Evolutionary conservation across 192 early-diverging fungal species (phyloP), one percentile per base, ranked within the genome.

Genomic region (Diversispora eburnea): DNA sequence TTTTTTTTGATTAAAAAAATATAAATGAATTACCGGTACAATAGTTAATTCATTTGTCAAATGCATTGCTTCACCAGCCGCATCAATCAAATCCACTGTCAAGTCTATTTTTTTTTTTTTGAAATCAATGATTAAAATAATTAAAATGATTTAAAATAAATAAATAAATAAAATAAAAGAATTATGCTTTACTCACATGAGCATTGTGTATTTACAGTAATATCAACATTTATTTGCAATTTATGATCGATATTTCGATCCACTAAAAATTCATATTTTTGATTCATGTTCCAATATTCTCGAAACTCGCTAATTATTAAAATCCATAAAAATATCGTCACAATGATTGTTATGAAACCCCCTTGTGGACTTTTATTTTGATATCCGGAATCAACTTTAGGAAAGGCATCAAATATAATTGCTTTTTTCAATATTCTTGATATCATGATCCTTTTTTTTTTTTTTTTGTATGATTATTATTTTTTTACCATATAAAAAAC

Each of bases 131-230:
- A 33, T 33, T 33, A 33, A 33, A 33, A 33, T 33, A 2, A 33
- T 33, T 33, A 33, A 33, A 33, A 33, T 55, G 39, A 17, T 19
- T 47, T 15, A n/a, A 70, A 41, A 51, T 43, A 45, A 41, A 10
- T 33, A 20, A 19, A 78, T 33, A 41, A 33, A n/a, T 49, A 15
- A 19, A 19, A 78, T 33, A 41, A 33, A n/a, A 42, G 8, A 19
- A 19, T 25, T n/a, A 19, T 10, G 6, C 12, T 25, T 42, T 55
- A 49, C 20, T 57, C 4, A 60, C 43, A 54, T n/a, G 17, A 8
- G 77, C 96, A 98, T 4, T 87, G 87, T 91, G 94, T 97, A 10
- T 94, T 93, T 17, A 98, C 82, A 1, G 91, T 92, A 25, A 97
- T 71, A 75, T 93, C 96, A 48, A 96, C 65, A 78, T 96, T 95